Conservation (phyloP, 306 rosid genomes). For the Malus asiatica region DNA sequence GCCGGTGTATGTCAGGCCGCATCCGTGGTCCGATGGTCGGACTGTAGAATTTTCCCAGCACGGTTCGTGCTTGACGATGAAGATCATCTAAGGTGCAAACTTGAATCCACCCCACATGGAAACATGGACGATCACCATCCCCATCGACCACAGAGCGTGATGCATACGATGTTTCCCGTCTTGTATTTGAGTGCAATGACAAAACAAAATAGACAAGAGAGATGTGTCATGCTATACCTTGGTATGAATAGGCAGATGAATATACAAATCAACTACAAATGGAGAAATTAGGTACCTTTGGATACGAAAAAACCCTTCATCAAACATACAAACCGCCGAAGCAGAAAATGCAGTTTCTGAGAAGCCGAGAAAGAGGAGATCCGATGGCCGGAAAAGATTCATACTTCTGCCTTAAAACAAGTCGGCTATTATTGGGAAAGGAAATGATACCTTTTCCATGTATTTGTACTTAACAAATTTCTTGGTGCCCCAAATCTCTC, state of each 20-base stretch:
- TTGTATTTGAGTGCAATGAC: neutral
- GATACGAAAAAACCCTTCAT: constrained; percentile 25
- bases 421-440: constrained; percentile 64
- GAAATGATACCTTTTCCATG: constrained; percentile 45
- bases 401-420: constrained; percentile 32
- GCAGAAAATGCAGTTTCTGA: constrained; percentile 24
- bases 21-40: no score
- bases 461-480: constrained; percentile 35
- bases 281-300: constrained; percentile 9
- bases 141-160: neutral
- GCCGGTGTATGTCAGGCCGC: no score
- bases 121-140: no score
- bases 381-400: constrained; percentile 26
- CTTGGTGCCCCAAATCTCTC: constrained; percentile 32
- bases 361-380: constrained; percentile 19
- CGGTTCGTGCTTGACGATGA: no score
- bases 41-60: no score
- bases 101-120: no score
- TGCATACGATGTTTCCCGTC: neutral
- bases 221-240: neutral
- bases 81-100: no score
- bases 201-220: neutral
- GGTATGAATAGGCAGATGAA: no score
- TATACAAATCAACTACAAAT: neutral
- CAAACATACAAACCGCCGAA: constrained; percentile 29